Base-by-base conservation (phyloP, 257 asterid genomes). In the Solanum infundibuliforme region DNA sequence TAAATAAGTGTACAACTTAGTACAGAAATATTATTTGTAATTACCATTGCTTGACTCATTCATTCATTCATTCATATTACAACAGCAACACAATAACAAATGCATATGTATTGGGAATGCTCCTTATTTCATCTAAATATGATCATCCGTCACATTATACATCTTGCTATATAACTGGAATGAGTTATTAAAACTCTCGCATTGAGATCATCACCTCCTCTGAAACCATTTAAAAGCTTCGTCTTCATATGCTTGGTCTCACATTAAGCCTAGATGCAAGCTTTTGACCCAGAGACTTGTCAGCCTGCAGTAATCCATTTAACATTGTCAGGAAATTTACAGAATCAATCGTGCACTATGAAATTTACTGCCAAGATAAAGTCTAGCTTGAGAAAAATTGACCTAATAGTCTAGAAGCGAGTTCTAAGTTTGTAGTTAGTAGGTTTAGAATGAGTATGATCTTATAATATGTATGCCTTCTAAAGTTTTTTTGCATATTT, bases 261-360 rank as follows among this genome's bases (percentile, higher is more conserved):
- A 90, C 87, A 65, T 86, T 88, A 71, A 90, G 89, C 79, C 84
- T 89, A 88, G 92, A 88, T 27, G 92, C 90, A 8, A 90, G 89
- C 81, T 83, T 90, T 88, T 90, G 92, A 82, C 90, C 92, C 41
- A 90, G 87, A 23, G 89, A 88, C 46, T 86, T 86, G 92, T 88
- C 90, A 66, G 90, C 86, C 92, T 90, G 87, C 84, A 82, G 86
- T 48, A 82, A 82, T 48, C 43, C 86, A 48, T 48, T 81, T 18
- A 31, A 29, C 85, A 48, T 48, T 27, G 41, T 82, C 43, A 82
- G 20, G 85, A 82, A 10, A 29, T 48, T 82, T 29, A 82, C 69
- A 48, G 69, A 82, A 82, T 11, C 21, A 82, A 12, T 48, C 20
- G 1, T 20, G 3, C 86, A 9, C 6, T 48, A 48, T 18, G 69